phyloP scores from a whole-genome alignment of 2,329 filamentous ascomycete species.

The Fusarium sp. region DNA sequence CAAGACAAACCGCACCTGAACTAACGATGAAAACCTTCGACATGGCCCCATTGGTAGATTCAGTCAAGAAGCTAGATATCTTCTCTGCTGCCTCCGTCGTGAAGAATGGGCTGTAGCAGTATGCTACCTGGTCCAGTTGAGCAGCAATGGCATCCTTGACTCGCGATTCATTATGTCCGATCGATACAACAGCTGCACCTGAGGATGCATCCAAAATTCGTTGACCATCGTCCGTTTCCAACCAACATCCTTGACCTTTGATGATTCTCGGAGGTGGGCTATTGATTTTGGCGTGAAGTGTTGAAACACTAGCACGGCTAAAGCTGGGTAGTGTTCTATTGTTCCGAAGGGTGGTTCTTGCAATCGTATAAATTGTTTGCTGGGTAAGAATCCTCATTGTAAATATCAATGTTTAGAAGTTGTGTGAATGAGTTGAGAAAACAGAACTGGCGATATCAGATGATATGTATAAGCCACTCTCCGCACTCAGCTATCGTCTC shows the following conservation, averaged over 20 bases:
- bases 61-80: slow-evolving; percentile 15
- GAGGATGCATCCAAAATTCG: slow-evolving; percentile 25
- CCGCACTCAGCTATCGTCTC: background rate
- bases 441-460: background rate
- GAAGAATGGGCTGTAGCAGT: slow-evolving; percentile 30
- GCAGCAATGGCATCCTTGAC: slow-evolving; percentile 23
- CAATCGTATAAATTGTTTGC: background rate
- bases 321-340: background rate
- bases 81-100: slow-evolving; percentile 20
- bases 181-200: slow-evolving; percentile 28
- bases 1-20: background rate
- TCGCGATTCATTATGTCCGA: slow-evolving; percentile 21
- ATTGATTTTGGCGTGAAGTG: slow-evolving; percentile 28
- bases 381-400: background rate
- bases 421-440: background rate
- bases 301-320: slow-evolving; percentile 8
- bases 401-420: fast-evolving
- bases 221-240: slow-evolving; percentile 20
- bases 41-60: slow-evolving; percentile 18
- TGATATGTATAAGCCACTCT: background rate
- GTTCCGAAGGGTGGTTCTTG: background rate
- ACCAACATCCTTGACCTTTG: slow-evolving; percentile 21
- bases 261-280: slow-evolving; percentile 19
- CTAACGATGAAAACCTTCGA: slow-evolving; percentile 28
- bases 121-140: slow-evolving; percentile 20